Evolutionary conservation across 1,284 basidiomycete genomes (phyloP), one percentile per base, ranked within the genome.

Genomic region (Puccinia novopanici): DNA sequence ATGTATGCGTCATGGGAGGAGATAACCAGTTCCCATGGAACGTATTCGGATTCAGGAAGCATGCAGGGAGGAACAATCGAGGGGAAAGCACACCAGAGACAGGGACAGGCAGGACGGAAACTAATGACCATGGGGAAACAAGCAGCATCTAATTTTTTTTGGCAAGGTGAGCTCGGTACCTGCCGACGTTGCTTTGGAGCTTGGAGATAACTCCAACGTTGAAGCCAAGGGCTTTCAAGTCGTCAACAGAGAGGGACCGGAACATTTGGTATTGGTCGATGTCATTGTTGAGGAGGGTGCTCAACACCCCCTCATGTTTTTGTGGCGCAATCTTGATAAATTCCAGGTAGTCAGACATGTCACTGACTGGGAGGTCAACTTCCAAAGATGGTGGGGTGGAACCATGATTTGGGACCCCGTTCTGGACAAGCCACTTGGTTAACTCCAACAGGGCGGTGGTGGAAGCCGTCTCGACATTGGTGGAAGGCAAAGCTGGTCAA

Each of bases 141-240:
- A n/a, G n/a, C n/a, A n/a, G n/a, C n/a, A n/a, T n/a, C n/a, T n/a
- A n/a, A n/a, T n/a, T n/a, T n/a, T n/a, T n/a, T 45, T 15, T 45
- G 45, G 45, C 6, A 45, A 45, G 45, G 45, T 45, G 45, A 15
- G 8, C 6, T 45, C 15, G 6, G 45, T 45, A 61, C 30, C 19
- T 5, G 5, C 12, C 5, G n/a, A 68, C 22, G 27, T 68, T 68
- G 42, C 67, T 68, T 4, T 24, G n/a, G 5, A 68, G 45, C 67
- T 68, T 68, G 1, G 67, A 48, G 3, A 68, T 68, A 19, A 68
- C 37, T 8, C 45, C 67, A 50, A 68, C 42, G 50, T 68, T 68
- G 67, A 68, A 68, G 12, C 67, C 67, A 68, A 68, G 42, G 1
- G 12, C 19, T 17, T 68, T 68, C 2, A 68, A 17, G 3, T 68